phyloP scores from a whole-genome alignment of 2,329 filamentous ascomycete species.

The Amesomyces nigricolor region DNA sequence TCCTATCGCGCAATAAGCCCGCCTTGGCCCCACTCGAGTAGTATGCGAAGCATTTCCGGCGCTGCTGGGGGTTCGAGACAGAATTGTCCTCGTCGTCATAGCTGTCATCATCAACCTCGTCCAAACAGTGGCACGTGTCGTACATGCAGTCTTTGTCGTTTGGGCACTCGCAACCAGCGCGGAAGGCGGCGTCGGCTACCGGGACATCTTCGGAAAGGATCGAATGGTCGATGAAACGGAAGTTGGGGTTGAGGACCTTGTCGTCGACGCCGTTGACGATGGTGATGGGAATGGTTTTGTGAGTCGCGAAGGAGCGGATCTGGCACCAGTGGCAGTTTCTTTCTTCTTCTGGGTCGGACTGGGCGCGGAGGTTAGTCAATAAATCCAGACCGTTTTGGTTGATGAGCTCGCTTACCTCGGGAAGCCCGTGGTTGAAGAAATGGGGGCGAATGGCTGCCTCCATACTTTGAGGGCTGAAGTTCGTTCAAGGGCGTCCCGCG shows the following conservation, averaged over 20 bases:
- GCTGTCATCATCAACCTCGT: constrained; percentile 51
- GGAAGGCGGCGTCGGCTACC: constrained; percentile 55
- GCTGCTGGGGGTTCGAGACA: constrained; percentile 38
- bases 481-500: too few relatives aligned
- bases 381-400: background rate
- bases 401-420: constrained; percentile 19
- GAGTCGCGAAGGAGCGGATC: constrained; percentile 48
- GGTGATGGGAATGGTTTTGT: constrained; percentile 48
- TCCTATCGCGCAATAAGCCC: constrained; percentile 47
- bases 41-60: constrained; percentile 55
- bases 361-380: background rate
- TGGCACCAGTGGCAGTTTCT: constrained; percentile 57
- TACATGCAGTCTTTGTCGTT: constrained; percentile 62
- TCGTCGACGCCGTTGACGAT: constrained; percentile 58
- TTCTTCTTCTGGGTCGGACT: constrained; percentile 34
- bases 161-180: constrained; percentile 63
- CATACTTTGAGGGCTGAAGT: constrained; percentile 8
- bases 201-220: constrained; percentile 56
- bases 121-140: constrained; percentile 60
- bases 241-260: constrained; percentile 53
- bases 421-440: constrained; percentile 44
- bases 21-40: constrained; percentile 48
- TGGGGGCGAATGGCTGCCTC: constrained; percentile 30
- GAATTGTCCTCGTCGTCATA: constrained; percentile 46
- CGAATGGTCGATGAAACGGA: constrained; percentile 62